These are phyloP conservation scores for Talaromyces adpressus DNA, from an alignment of 495 filamentous ascomycete genomes.

Conservation along the genomic window DNA sequence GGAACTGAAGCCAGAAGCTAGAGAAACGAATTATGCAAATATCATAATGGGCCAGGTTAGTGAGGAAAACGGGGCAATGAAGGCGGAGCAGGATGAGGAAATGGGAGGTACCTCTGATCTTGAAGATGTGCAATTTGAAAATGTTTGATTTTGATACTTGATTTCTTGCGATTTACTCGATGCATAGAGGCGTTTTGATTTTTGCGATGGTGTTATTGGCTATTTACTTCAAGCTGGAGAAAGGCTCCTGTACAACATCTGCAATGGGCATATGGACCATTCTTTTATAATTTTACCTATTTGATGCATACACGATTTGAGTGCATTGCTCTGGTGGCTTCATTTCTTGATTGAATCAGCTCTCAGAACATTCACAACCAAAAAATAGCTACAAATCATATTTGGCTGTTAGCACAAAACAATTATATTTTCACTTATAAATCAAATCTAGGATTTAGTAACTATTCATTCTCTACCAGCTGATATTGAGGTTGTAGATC, in stretches of 20 bases:
- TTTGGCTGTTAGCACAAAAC: not conserved
- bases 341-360: not conserved
- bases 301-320: not conserved
- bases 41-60: slow-evolving; percentile 33
- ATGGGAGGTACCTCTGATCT: slow-evolving; percentile 48
- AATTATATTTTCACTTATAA: not conserved
- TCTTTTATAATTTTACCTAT: not conserved
- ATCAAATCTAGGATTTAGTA: not conserved
- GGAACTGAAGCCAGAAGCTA: slow-evolving; percentile 69
- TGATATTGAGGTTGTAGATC: not conserved
- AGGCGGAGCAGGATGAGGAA: slow-evolving; percentile 34
- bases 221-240: not conserved
- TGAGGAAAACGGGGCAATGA: slow-evolving; percentile 40
- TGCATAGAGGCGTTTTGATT: slow-evolving; percentile 4
- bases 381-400: not conserved
- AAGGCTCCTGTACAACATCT: not conserved
- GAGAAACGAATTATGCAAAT: slow-evolving; percentile 44
- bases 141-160: slow-evolving; percentile 32
- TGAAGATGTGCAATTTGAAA: slow-evolving; percentile 72
- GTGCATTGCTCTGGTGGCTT: not conserved
- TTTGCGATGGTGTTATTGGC: slow-evolving; percentile 1
- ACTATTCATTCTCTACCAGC: not conserved
- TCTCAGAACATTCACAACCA: not conserved
- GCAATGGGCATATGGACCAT: not conserved
- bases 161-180: not conserved